phyloP scores from a whole-genome alignment of 1,284 basidiomycete genomes.

The Polyporus tsugae region DNA sequence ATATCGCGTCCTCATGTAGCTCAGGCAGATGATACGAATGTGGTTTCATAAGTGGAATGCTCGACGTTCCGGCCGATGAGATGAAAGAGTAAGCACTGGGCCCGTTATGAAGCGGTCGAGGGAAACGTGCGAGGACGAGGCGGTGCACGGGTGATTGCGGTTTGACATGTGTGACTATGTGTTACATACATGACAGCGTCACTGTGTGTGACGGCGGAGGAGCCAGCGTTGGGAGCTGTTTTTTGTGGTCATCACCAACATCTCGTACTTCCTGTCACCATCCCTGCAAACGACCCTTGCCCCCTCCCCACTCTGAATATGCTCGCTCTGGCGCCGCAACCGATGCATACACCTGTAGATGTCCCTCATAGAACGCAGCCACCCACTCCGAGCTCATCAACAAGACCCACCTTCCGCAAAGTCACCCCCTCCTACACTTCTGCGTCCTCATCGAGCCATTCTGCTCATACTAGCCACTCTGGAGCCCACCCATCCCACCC shows the following conservation, averaged over 20 bases:
- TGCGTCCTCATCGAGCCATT: constrained; percentile 34
- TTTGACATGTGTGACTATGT: constrained; percentile 21
- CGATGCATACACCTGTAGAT: constrained; percentile 39
- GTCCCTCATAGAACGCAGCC: constrained; percentile 39
- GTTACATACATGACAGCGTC: constrained; percentile 13
- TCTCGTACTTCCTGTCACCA: constrained; percentile 28
- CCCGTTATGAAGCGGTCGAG: not conserved
- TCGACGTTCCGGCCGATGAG: not conserved
- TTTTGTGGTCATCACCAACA: constrained; percentile 35
- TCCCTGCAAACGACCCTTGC: constrained; percentile 29
- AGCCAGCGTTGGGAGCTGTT: constrained; percentile 26
- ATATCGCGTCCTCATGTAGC: not conserved
- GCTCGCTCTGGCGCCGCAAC: constrained; percentile 42
- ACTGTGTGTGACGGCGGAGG: constrained; percentile 18
- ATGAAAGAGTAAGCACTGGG: not conserved
- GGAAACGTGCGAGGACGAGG: constrained; percentile 23
- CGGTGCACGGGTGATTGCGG: constrained; percentile 14
- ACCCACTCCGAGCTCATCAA: constrained; percentile 36
- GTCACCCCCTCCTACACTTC: constrained; percentile 35
- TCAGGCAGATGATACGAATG: not conserved
- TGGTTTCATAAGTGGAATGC: not conserved
- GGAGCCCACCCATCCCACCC: constrained; percentile 27
- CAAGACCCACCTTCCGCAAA: constrained; percentile 35
- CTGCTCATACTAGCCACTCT: constrained; percentile 29
- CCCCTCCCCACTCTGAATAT: constrained; percentile 31